A percentile compares a stretch with the other conserved stretches of the same genome.
phyloP scores from a whole-genome alignment of 2,329 filamentous ascomycete species.

The Aspergillus luchuensis region DNA sequence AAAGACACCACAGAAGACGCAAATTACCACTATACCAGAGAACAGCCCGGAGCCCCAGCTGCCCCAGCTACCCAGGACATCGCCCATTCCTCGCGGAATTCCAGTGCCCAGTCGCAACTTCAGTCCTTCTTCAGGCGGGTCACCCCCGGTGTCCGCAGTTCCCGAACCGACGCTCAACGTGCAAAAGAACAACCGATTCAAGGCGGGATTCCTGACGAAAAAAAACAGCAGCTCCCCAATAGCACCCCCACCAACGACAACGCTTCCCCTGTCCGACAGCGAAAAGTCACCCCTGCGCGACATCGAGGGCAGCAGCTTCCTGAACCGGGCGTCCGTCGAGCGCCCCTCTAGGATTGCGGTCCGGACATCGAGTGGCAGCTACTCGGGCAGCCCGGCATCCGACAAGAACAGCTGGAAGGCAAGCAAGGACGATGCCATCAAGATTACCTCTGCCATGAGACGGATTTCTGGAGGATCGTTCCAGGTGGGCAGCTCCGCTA shows the following conservation, averaged over 20 bases:
- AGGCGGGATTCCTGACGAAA: slow-evolving; percentile 81
- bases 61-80: slow-evolving; percentile 51
- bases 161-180: slow-evolving; percentile 63
- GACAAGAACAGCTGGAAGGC: slow-evolving; percentile 55
- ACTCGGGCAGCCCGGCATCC: slow-evolving; percentile 41
- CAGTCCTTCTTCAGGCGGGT: slow-evolving; percentile 48
- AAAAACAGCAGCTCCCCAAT: slow-evolving; percentile 67
- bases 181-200: slow-evolving; percentile 74
- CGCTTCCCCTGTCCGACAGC: slow-evolving; percentile 61
- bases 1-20: slow-evolving; percentile 76
- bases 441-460: slow-evolving; percentile 59
- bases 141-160: slow-evolving; percentile 59
- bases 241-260: slow-evolving; percentile 59
- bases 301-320: slow-evolving; percentile 53
- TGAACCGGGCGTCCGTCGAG: slow-evolving; percentile 50
- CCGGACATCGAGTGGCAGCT: slow-evolving; percentile 43
- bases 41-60: slow-evolving; percentile 50
- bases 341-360: slow-evolving; percentile 42
- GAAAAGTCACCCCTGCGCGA: slow-evolving; percentile 58
- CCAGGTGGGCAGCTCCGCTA: slow-evolving; percentile 40
- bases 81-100: slow-evolving; percentile 51
- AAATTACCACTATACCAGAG: slow-evolving; percentile 56
- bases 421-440: slow-evolving; percentile 54
- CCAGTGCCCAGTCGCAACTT: slow-evolving; percentile 40
- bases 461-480: slow-evolving; percentile 52